Percentiles rank a stretch among this genome's conserved stretches.
Evolutionary conservation across 768 basidiomycete genomes (phyloP).

Genomic region (Leccinum variicolor): DNA sequence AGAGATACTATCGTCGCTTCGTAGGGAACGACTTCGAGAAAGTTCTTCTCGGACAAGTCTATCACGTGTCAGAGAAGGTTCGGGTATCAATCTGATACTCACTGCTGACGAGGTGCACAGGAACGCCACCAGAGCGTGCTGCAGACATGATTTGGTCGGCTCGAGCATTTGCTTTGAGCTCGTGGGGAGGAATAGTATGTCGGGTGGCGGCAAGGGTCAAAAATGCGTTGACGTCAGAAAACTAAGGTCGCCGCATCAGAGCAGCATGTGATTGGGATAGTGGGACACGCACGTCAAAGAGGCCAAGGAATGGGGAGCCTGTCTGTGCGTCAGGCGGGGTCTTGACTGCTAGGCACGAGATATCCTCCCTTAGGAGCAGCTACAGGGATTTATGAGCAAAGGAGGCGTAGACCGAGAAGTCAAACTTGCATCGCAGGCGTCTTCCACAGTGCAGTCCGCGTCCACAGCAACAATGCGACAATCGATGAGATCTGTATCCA

Average conservation of each 20-base stretch:
- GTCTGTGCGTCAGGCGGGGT: conserved; percentile 21
- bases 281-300: conserved; percentile 65
- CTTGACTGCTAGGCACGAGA: conserved; percentile 64
- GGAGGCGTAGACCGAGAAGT: not conserved
- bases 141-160: conserved; percentile 69
- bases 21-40: conserved; percentile 58
- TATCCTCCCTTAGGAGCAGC: conserved; percentile 61
- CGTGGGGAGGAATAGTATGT: conserved; percentile 63
- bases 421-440: conserved; percentile 69
- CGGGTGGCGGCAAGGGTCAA: conserved; percentile 77
- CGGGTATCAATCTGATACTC: conserved; percentile 25
- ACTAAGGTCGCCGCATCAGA: conserved; percentile 43
- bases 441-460: conserved; percentile 73
- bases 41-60: conserved; percentile 88
- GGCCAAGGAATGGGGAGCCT: conserved; percentile 42
- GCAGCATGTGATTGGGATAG: not conserved
- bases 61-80: not conserved
- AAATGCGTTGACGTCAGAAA: conserved; percentile 86
- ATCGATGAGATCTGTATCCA: conserved; percentile 61
- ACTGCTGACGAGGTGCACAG: conserved; percentile 79
- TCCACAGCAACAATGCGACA: conserved; percentile 62
- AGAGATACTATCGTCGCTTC: conserved; percentile 63
- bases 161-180: conserved; percentile 55
- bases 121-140: conserved; percentile 69
- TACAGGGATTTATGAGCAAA: conserved; percentile 23